Base-by-base conservation (phyloP, 1,139 yeast genomes). In the Geotrichum macrosporum region DNA sequence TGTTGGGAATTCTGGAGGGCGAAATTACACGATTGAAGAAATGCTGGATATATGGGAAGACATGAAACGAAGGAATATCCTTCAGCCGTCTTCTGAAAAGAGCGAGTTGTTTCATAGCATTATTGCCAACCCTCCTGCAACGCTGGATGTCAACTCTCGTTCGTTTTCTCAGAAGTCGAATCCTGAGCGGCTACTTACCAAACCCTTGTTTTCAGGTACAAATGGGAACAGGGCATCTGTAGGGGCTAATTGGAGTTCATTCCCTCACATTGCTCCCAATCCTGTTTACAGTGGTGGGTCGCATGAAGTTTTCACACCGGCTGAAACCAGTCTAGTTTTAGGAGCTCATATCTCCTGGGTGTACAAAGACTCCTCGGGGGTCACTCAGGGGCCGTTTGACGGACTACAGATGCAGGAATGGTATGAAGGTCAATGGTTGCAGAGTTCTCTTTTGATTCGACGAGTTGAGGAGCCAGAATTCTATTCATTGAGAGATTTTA, bases 331-430 rank as follows among this genome's bases (percentile, higher is more conserved):
- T 5, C 41, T 59, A 10, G 48, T 66, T 3, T 55, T 65, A 13
- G 73, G 77, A 0, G 75, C 68, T 21, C 65, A 71, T 45, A 72
- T 81, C 56, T 70, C 73, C 49, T 85, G 95, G 95, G 70, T 66
- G 51, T 85, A 85, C 60, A 68, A 80, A 48, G 95, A 85, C 61
- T 80, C 86, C 1, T 66, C 74, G 39, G 86, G 85, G 1, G 74
- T 68, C 47, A 81, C 78, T 53, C 94, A 84, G 60, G 95, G 95
- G 21, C 95, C 95, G 2, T 85, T 84, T 62, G 72, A 73, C 44
- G 88, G 92, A 1, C 66, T 69, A 22, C 67, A 75, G 69, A 85
- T 85, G 95, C 94, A 85, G 55, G 78, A 72, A 46, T 85, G 95
- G 95, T 76, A 75, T 51, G 63, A 74, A 3, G 77, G 75, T 30